Conservation (phyloP, 495 filamentous ascomycete species). For the Copromyces sp. region DNA sequence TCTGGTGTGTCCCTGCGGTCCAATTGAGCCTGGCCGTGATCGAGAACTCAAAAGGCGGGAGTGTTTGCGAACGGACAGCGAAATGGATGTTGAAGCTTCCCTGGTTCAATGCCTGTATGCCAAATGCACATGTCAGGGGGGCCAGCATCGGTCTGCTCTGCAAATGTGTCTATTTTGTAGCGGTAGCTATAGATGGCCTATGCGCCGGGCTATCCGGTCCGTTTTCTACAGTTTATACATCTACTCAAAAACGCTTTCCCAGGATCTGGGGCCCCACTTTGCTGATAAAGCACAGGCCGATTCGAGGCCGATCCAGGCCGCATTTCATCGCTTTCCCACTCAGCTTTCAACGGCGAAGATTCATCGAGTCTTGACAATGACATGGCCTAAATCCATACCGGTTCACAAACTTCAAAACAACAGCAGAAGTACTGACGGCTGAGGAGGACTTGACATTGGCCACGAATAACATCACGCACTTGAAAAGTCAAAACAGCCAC, state of each 20-base stretch:
- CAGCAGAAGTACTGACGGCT: background rate
- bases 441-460: background rate
- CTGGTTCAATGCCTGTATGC: background rate
- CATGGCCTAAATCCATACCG: background rate
- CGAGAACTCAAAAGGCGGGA: background rate
- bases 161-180: background rate
- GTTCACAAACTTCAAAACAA: background rate
- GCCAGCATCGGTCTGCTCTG: background rate
- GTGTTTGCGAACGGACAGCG: background rate
- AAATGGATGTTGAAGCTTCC: background rate
- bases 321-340: background rate
- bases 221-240: background rate
- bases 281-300: conserved; percentile 26
- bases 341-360: background rate
- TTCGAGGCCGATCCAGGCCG: conserved; percentile 17
- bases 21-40: background rate
- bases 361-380: background rate
- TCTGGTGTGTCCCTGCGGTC: background rate
- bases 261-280: conserved; percentile 5
- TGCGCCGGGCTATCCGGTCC: background rate
- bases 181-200: background rate
- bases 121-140: background rate
- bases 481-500: background rate
- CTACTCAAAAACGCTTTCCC: background rate
- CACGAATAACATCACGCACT: background rate